Percentiles rank a stretch among this genome's conserved stretches.
phyloP scores from a whole-genome alignment of 2,329 filamentous ascomycete species.

The Talaromyces amestolkiae region DNA sequence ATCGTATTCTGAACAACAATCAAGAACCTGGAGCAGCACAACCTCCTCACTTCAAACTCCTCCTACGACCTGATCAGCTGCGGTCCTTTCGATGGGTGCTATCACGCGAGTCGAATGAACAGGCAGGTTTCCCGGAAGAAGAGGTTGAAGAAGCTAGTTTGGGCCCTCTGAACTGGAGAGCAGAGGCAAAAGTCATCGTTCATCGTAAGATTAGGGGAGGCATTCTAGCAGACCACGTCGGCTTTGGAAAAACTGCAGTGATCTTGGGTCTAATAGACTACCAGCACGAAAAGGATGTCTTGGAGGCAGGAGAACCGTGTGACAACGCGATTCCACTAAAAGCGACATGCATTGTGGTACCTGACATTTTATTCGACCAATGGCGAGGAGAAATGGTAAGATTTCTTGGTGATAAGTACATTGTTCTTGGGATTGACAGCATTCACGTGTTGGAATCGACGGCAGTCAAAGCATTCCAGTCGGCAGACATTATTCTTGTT shows the following conservation, averaged over 20 bases:
- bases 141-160: slow-evolving; percentile 58
- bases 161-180: slow-evolving; percentile 54
- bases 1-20: slow-evolving; percentile 47
- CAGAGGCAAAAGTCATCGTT: slow-evolving; percentile 49
- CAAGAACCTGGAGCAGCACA: slow-evolving; percentile 32
- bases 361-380: slow-evolving; percentile 54
- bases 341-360: slow-evolving; percentile 61
- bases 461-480: slow-evolving; percentile 46
- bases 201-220: slow-evolving; percentile 52
- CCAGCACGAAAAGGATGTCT: slow-evolving; percentile 35
- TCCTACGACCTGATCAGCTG: slow-evolving; percentile 53
- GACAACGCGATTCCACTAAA: slow-evolving; percentile 44
- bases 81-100: slow-evolving; percentile 61
- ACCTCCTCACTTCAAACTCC: slow-evolving; percentile 36
- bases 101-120: slow-evolving; percentile 48
- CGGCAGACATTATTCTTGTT: slow-evolving; percentile 56
- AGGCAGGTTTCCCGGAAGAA: slow-evolving; percentile 48
- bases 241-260: slow-evolving; percentile 65
- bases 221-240: slow-evolving; percentile 62
- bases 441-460: slow-evolving; percentile 40
- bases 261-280: slow-evolving; percentile 56
- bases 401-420: slow-evolving; percentile 46
- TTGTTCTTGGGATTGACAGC: slow-evolving; percentile 47
- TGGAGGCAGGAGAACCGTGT: slow-evolving; percentile 11
- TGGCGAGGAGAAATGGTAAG: slow-evolving; percentile 57